Base-by-base conservation (phyloP, 371 early-diverging fungal species). In the Apophysomyces sp. region DNA sequence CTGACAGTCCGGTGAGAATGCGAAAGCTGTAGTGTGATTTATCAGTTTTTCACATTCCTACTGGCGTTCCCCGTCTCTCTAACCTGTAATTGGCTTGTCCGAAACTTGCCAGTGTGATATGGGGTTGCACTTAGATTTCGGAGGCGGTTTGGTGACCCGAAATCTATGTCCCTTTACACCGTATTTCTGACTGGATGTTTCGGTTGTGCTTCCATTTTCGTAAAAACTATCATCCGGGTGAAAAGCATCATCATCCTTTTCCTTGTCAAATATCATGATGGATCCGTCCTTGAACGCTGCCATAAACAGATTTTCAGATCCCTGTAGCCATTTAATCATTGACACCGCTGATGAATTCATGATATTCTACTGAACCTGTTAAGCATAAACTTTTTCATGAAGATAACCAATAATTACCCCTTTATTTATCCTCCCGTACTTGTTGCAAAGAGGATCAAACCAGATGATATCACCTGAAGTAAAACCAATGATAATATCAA, bases 281-380 rank as follows among this genome's bases (percentile, higher is more conserved):
- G 84, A 82, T 15, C 93, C 94, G 68, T 91, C 89, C 8, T 88
- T 84, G 52, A 88, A 92, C 0, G 94, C 85, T 0, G 89, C 97
- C 80, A 95, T 85, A 63, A 98, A 95, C 66, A 86, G 71, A 26
- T 74, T 87, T 57, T 94, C 94, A 0, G 94, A 92, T 4, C 90
- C 93, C 15, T 95, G 97, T 55, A 97, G 63, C 98, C 98, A 98
- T 66, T 85, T 85, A 15, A 96, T 86, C 80, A 86, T 87, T 2
- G 92, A 91, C 15, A 95, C 92, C 11, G 83, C 67, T 4, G 83
- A 78, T 34, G 81, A 77, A 56, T 92, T 90, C 67, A 92, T 89
- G 27, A 54, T n/a, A n/a, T 16, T 21, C 26, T 32, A 8, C 28
- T 31, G 28, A 4, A 6, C 4, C 1, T 5, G 18, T 5, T 16